Conservation (phyloP, 2,329 filamentous ascomycete genomes). For the Parastagonospora avenae region DNA sequence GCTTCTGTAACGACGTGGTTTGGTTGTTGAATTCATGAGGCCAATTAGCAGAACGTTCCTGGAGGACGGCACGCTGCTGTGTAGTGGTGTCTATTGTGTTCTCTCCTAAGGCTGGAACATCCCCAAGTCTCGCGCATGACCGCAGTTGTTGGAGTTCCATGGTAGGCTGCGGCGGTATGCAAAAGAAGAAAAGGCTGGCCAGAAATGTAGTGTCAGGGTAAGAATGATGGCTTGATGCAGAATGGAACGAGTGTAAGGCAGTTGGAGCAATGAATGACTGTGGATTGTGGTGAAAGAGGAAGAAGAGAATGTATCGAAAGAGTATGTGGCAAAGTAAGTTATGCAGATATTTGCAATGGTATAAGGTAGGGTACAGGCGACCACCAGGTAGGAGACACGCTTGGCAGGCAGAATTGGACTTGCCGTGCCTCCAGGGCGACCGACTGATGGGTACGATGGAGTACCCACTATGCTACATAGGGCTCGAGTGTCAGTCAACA, state of each 20-base stretch:
- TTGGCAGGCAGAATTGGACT: slow-evolving; percentile 28
- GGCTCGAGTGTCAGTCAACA: slow-evolving; percentile 31
- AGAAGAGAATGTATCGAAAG: slow-evolving; percentile 41
- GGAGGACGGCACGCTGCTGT: slow-evolving; percentile 40
- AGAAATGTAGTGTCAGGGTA: slow-evolving; percentile 41
- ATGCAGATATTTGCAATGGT: slow-evolving; percentile 36
- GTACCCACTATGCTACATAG: slow-evolving; percentile 37
- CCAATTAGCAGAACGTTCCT: slow-evolving; percentile 51
- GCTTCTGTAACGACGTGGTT: slow-evolving; percentile 34
- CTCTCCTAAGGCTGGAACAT: slow-evolving; percentile 47
- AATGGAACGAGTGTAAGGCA: slow-evolving; percentile 50
- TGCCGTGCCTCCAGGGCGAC: slow-evolving; percentile 29
- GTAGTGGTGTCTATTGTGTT: slow-evolving; percentile 16
- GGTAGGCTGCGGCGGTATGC: slow-evolving; percentile 22
- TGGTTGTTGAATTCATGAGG: slow-evolving; percentile 36
- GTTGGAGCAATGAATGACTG: slow-evolving; percentile 54
- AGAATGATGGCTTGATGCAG: slow-evolving; percentile 44
- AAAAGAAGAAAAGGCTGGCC: slow-evolving; percentile 16
- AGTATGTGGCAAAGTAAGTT: slow-evolving; percentile 26
- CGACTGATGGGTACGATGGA: slow-evolving; percentile 32
- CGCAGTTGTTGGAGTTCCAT: slow-evolving; percentile 44
- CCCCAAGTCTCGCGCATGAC: slow-evolving; percentile 50
- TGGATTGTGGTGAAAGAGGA: slow-evolving; percentile 38
- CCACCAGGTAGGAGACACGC: slow-evolving; percentile 29
- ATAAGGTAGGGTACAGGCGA: slow-evolving; percentile 34